Evolutionary conservation across 441 rosid species (phyloP).

Genomic region (Corymbia citriodora): DNA sequence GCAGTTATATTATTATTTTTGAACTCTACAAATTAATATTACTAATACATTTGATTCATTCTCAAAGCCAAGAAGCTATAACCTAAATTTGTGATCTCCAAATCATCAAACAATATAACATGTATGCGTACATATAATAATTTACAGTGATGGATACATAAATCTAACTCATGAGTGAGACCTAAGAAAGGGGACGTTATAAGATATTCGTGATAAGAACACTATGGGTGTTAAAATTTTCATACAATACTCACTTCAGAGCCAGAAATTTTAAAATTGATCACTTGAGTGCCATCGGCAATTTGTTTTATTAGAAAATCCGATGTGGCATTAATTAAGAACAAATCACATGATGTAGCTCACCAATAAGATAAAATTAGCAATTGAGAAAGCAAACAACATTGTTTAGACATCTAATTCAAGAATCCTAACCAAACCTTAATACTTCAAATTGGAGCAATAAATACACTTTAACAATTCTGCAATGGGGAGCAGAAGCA

Average conservation of each 20-base stretch:
- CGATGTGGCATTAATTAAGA: accelerated
- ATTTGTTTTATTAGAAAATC: too few relatives aligned
- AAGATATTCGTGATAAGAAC: background rate
- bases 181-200: background rate
- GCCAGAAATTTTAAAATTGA: too few relatives aligned
- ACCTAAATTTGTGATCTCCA: background rate
- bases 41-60: background rate
- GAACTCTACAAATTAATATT: background rate
- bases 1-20: background rate
- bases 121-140: too few relatives aligned
- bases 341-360: too few relatives aligned
- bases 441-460: background rate
- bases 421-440: too few relatives aligned
- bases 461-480: background rate
- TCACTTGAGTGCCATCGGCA: too few relatives aligned
- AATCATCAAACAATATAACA: background rate
- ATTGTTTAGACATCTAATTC: too few relatives aligned
- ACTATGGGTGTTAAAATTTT: too few relatives aligned
- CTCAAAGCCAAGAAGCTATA: background rate
- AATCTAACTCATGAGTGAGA: background rate
- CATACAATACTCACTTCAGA: accelerated
- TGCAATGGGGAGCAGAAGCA: background rate
- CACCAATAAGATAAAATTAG: too few relatives aligned
- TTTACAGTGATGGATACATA: background rate
- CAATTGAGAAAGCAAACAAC: too few relatives aligned